Conservation (phyloP, 805 yeast genomes). For the Metschnikowia sp. region DNA sequence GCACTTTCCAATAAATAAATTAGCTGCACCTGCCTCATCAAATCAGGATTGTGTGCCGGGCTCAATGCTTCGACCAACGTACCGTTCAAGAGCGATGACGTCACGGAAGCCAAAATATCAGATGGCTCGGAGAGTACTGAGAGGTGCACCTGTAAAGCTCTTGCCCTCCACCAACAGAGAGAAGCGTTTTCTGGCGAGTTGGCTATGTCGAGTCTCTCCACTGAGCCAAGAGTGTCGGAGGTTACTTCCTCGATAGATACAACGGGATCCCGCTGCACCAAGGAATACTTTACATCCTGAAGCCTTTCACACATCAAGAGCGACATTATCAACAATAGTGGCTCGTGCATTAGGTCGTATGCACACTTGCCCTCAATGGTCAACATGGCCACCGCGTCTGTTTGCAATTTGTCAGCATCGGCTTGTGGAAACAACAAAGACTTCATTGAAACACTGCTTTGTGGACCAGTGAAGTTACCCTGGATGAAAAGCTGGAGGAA, state of each 20-base stretch:
- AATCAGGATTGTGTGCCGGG: slow-evolving; percentile 26
- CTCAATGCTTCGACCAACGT: slow-evolving; percentile 26
- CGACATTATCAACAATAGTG: slow-evolving; percentile 31
- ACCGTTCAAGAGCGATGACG: slow-evolving; percentile 38
- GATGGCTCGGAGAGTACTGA: slow-evolving; percentile 64
- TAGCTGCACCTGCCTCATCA: slow-evolving; percentile 39
- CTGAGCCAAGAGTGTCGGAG: slow-evolving; percentile 11
- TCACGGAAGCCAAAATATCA: slow-evolving; percentile 42
- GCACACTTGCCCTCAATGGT: slow-evolving; percentile 67
- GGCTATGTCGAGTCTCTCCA: slow-evolving; percentile 6
- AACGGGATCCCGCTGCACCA: slow-evolving; percentile 29
- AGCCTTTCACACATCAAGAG: slow-evolving; percentile 36
- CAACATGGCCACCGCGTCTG: slow-evolving; percentile 39
- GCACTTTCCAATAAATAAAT: slow-evolving; percentile 65
- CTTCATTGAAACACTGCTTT: slow-evolving; percentile 37
- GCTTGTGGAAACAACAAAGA: slow-evolving; percentile 27
- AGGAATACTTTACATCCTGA: slow-evolving; percentile 42
- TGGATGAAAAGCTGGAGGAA: slow-evolving; percentile 69
- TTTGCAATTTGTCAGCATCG: slow-evolving; percentile 19
- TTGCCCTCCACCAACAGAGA: slow-evolving; percentile 71
- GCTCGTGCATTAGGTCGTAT: slow-evolving; percentile 48
- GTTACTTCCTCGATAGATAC: slow-evolving; percentile 27
- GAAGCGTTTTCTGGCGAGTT: slow-evolving; percentile 43
- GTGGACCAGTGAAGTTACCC: slow-evolving; percentile 82
- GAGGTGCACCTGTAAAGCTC: slow-evolving; percentile 62